These are phyloP conservation scores for Arabis hirsuta DNA, from an alignment of 345 rosid species.

Conservation along the genomic window DNA sequence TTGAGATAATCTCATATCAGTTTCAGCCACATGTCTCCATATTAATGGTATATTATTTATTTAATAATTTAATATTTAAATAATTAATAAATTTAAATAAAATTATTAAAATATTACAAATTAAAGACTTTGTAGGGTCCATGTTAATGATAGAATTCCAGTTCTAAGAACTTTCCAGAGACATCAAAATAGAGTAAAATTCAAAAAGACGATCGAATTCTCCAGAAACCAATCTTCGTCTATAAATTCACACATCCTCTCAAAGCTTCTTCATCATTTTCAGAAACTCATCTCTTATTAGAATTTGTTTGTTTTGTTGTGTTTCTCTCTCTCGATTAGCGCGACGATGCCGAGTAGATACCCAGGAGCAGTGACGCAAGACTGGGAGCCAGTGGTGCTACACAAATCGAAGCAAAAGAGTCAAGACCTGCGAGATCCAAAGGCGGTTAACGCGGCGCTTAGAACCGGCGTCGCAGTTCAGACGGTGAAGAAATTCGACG, in stretches of 20 bases:
- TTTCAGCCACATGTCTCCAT: too few species aligned
- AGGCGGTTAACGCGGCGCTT: constrained; percentile 76
- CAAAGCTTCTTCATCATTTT: not conserved
- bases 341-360: constrained; percentile 65
- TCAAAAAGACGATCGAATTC: constrained; percentile 40
- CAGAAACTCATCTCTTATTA: not conserved
- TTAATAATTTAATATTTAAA: too few species aligned
- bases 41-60: too few species aligned
- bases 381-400: constrained; percentile 85
- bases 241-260: constrained; percentile 6
- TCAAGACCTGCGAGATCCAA: constrained; percentile 65
- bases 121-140: too few species aligned
- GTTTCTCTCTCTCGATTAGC: not conserved
- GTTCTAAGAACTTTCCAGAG: constrained; percentile 32
- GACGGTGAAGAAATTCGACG: constrained; percentile 70
- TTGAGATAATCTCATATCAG: too few species aligned
- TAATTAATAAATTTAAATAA: too few species aligned
- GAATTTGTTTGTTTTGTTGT: not conserved
- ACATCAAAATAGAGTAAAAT: constrained; percentile 11
- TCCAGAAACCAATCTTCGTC: constrained; percentile 40
- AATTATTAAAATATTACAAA: too few species aligned
- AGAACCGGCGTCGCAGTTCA: constrained; percentile 63
- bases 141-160: too few species aligned
- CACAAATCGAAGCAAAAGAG: constrained; percentile 63
- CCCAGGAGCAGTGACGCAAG: constrained; percentile 67